Evolutionary conservation across 257 asterid genomes (phyloP).

Genomic region (Fraxinus cuspidata): DNA sequence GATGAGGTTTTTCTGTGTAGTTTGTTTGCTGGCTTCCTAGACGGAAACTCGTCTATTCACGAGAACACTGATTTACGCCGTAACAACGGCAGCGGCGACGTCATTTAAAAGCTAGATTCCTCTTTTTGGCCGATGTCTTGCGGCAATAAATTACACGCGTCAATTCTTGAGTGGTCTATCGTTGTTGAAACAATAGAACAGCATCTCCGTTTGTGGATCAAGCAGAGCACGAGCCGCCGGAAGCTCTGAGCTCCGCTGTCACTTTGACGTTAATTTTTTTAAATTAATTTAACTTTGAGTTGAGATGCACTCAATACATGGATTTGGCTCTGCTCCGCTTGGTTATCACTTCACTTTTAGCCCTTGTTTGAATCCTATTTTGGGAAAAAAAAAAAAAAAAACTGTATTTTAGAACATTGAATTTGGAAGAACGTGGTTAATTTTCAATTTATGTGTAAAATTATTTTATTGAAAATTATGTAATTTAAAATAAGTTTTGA

Average conservation of each 20-base stretch:
- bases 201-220: neutral
- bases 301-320: neutral
- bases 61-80: neutral
- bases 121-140: no score
- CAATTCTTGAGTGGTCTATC: neutral
- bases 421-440: no score
- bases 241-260: neutral
- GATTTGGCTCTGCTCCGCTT: neutral
- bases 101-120: no score
- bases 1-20: neutral
- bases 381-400: no score
- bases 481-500: no score
- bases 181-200: no score
- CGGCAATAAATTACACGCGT: neutral
- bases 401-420: no score
- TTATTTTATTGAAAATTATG: no score
- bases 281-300: neutral
- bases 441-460: no score
- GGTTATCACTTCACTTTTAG: neutral
- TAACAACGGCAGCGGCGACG: no score
- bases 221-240: neutral
- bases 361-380: no score
- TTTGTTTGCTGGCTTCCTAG: neutral
- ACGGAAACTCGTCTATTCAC: neutral
- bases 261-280: neutral